Evolutionary conservation across 179 eudicot species (phyloP).

Genomic region (Silene coronaria): DNA sequence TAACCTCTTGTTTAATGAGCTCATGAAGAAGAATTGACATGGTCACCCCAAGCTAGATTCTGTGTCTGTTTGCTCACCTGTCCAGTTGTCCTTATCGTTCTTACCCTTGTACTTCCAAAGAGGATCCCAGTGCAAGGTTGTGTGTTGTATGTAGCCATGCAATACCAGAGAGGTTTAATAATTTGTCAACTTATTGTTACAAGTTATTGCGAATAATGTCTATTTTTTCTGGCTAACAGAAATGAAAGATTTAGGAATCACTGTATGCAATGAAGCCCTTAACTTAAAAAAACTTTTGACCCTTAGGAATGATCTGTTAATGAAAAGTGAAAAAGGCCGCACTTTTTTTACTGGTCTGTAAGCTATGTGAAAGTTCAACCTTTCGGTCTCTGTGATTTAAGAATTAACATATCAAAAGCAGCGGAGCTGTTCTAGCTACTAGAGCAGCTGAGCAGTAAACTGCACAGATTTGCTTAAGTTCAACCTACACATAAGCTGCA

Average conservation of each 20-base stretch:
- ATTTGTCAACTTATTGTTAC: background rate
- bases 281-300: background rate
- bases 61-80: background rate
- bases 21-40: background rate
- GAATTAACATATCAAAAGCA: background rate
- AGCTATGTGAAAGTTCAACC: background rate
- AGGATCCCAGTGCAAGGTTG: background rate
- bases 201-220: background rate
- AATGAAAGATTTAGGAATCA: background rate
- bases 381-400: background rate
- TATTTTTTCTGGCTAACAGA: background rate
- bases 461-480: background rate
- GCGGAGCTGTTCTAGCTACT: background rate
- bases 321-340: background rate
- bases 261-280: background rate
- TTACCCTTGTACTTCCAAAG: background rate
- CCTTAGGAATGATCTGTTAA: background rate
- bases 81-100: background rate
- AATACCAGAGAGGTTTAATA: background rate
- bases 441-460: too few relatives aligned
- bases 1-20: background rate
- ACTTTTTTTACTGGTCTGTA: background rate
- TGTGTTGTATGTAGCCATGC: background rate
- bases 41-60: background rate
- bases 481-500: background rate